Base-by-base conservation (phyloP, 768 basidiomycete genomes). In the Lactifluus piperatus region DNA sequence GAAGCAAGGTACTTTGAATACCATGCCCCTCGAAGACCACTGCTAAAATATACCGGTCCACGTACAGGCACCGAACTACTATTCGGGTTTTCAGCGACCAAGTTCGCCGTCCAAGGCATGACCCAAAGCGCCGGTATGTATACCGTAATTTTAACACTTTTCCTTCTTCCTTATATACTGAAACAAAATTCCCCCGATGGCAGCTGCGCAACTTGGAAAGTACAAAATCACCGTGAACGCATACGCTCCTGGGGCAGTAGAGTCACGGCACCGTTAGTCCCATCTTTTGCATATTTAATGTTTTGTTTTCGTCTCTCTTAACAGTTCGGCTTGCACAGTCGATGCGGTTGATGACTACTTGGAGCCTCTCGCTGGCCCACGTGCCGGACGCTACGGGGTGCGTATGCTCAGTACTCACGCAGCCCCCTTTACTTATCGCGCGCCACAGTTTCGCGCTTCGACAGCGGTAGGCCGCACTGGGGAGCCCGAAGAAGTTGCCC, bases 191-290 rank as follows among this genome's bases (percentile, higher is more conserved):
- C 29, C 37, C 16, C 26, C 30, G 24, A 22, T 3, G 22, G 14
- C 44, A 68, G 68, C 68, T 18, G 4, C 10, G 18, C 62, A 57
- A 30, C 51, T 68, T 27, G 61, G 53, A 13, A 43, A 47, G 14
- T 36, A 60, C 47, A 59, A 62, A 24, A 66, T 68, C 43, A 67
- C 67, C 0, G 67, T 67, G 9, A 68, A 68, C 32, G 58, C 67
- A 5, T 68, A 67, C 27, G 61, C 66, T 5, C 62, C 67, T 22
- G 67, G 66, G 3, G 48, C 51, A 41, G 50, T 65, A 2, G 59
- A 62, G 30, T 59, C 65, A 18, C 29, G 41, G 6, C 51, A 66
- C 54, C 24, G 67, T 67, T 45, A 50, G 66, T 36, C 27, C 6
- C 18, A 7, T 2, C 16, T 4, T 20, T 39, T 16, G 20, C 1